phyloP scores from a whole-genome alignment of 2,329 filamentous ascomycete species.

The Helminthosporium solani region DNA sequence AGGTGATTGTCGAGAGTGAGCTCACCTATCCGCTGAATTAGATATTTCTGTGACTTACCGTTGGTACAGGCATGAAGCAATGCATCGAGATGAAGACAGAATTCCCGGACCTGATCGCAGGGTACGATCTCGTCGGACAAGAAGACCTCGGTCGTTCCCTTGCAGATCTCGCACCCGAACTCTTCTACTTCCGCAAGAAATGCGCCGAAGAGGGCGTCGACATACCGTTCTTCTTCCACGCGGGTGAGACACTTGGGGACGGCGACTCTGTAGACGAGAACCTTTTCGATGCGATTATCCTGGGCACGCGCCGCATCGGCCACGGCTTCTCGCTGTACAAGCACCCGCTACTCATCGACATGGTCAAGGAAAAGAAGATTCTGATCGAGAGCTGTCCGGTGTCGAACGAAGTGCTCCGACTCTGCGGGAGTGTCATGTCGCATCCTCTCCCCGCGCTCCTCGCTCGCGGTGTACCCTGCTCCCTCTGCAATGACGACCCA shows the following conservation, averaged over 20 bases:
- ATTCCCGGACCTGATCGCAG: constrained; percentile 77
- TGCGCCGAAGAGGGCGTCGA: constrained; percentile 76
- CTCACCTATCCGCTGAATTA: background rate
- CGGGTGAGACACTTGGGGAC: constrained; percentile 81
- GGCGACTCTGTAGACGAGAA: constrained; percentile 78
- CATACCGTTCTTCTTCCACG: constrained; percentile 95
- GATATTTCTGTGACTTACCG: constrained; percentile 1
- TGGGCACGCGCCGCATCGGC: constrained; percentile 85
- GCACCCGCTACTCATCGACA: constrained; percentile 83
- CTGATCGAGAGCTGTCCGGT: constrained; percentile 89
- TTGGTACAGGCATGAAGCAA: constrained; percentile 66
- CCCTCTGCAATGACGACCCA: constrained; percentile 87
- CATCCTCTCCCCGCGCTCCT: constrained; percentile 83
- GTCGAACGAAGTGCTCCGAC: constrained; percentile 81
- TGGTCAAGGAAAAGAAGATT: constrained; percentile 86
- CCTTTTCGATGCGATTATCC: constrained; percentile 82
- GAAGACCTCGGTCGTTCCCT: constrained; percentile 79
- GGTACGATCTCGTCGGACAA: constrained; percentile 87
- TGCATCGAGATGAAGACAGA: constrained; percentile 80
- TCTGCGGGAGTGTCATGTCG: constrained; percentile 72
- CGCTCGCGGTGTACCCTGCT: constrained; percentile 78
- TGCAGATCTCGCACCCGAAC: constrained; percentile 72
- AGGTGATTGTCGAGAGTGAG: constrained; percentile 65
- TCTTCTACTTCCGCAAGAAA: constrained; percentile 92
- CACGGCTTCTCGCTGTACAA: constrained; percentile 88